Conservation (phyloP, 148 eudicot genomes). For the Camellia japonica region DNA sequence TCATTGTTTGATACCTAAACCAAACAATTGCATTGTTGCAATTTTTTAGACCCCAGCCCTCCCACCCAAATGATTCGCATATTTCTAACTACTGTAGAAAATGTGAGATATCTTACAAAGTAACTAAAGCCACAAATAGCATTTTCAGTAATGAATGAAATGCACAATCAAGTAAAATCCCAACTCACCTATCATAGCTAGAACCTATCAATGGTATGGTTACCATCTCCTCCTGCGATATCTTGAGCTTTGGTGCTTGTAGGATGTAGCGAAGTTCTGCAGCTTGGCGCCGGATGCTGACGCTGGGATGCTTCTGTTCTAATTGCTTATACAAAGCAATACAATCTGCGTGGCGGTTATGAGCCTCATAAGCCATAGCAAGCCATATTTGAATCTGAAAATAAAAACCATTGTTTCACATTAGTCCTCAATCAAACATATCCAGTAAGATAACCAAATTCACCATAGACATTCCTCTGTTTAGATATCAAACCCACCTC, state of each 20-base stretch:
- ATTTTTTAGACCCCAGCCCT: neutral
- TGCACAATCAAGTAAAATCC: constrained; percentile 11
- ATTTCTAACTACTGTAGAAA: neutral
- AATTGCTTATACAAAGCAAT: constrained; percentile 72
- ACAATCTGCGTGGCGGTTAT: constrained; percentile 86
- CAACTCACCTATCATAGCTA: constrained; percentile 80
- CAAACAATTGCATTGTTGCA: neutral
- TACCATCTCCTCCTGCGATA: constrained; percentile 97
- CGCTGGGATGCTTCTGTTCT: constrained; percentile 73
- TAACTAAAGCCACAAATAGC: neutral
- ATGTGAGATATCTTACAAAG: neutral
- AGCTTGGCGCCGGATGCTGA: constrained; percentile 88
- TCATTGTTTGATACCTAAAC: neutral
- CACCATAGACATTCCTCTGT: constrained; percentile 1
- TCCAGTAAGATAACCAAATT: neutral
- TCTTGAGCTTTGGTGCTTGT: constrained; percentile 98
- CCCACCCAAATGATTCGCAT: neutral
- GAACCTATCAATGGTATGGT: constrained; percentile 91
- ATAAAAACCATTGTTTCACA: constrained; percentile 17
- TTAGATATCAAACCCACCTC: constrained; percentile 69
- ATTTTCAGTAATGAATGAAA: neutral
- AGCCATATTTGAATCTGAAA: constrained; percentile 98
- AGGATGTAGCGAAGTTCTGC: constrained; percentile 85
- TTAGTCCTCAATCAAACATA: constrained; percentile 9
- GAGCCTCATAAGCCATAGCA: constrained; percentile 98